These are phyloP conservation scores for Lagenaria siceraria DNA, from an alignment of 306 rosid species.

Conservation along the genomic window DNA sequence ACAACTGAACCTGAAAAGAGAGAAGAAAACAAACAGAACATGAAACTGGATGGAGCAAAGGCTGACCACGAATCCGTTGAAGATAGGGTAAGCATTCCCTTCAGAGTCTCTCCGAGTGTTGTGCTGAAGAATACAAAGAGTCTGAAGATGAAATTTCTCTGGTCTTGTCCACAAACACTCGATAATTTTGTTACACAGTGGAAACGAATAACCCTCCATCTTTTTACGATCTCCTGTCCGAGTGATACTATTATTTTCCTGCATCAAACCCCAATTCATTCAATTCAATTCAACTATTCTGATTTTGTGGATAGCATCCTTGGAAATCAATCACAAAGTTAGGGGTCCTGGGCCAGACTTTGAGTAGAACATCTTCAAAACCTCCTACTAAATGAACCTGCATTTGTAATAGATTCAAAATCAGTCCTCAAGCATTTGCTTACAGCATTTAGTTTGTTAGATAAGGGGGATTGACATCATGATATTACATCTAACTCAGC, in stretches of 20 bases:
- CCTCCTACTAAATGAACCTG: slow-evolving; percentile 87
- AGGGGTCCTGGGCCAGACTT: slow-evolving; percentile 39
- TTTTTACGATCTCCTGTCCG: slow-evolving; percentile 19
- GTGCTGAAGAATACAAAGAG: slow-evolving; percentile 64
- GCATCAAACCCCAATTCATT: slow-evolving; percentile 47
- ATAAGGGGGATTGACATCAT: background rate
- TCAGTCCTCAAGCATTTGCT: slow-evolving; percentile 6
- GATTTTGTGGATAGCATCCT: slow-evolving; percentile 10
- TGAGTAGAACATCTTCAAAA: slow-evolving; percentile 55
- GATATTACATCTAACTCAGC: slow-evolving; percentile 45
- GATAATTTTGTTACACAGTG: slow-evolving; percentile 53
- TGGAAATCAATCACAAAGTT: slow-evolving; percentile 35
- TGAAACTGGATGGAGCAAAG: background rate
- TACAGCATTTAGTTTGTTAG: background rate
- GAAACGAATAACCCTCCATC: slow-evolving; percentile 51
- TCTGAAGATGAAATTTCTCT: slow-evolving; percentile 63
- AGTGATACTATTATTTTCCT: slow-evolving; percentile 32
- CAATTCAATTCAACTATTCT: slow-evolving; percentile 21
- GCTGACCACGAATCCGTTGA: slow-evolving; percentile 66
- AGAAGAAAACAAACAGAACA: background rate
- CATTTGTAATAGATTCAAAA: slow-evolving; percentile 7
- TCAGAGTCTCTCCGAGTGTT: slow-evolving; percentile 55
- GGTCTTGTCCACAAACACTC: slow-evolving; percentile 37
- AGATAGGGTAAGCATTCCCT: slow-evolving; percentile 45
- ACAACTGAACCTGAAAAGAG: background rate